Conservation (phyloP, 305 asterid species). For the Rubia peregrina region DNA sequence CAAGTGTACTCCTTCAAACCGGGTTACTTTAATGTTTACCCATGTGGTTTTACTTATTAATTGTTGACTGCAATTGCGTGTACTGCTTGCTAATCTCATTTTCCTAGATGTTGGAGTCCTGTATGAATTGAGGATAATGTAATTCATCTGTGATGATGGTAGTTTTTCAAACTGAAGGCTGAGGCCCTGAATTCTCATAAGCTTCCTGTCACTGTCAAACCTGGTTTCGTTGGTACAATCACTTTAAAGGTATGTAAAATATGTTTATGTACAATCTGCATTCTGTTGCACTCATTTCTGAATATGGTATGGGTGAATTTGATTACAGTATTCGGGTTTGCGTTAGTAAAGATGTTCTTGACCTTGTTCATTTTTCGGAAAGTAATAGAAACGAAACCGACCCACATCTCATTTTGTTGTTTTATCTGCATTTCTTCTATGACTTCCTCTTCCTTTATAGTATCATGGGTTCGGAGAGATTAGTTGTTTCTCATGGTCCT, state of each 20-base stretch:
- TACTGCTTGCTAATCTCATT: too few relatives aligned
- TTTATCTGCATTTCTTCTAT: too few relatives aligned
- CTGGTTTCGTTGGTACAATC: slow-evolving; percentile 91
- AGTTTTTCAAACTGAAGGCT: slow-evolving; percentile 63
- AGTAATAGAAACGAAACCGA: too few relatives aligned
- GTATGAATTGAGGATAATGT: too few relatives aligned
- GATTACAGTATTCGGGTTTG: neutral
- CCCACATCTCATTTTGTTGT: too few relatives aligned
- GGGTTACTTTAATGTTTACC: too few relatives aligned
- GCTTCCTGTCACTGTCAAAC: slow-evolving; percentile 90
- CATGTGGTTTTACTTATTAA: too few relatives aligned
- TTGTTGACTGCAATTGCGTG: too few relatives aligned
- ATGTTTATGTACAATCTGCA: slow-evolving; percentile 3
- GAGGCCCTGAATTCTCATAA: slow-evolving; percentile 90
- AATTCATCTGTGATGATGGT: too few relatives aligned
- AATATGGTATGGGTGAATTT: neutral
- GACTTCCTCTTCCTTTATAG: neutral
- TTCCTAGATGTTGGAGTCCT: too few relatives aligned
- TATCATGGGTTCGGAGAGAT: neutral
- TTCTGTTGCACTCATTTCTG: neutral
- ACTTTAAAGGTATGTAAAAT: slow-evolving; percentile 69
- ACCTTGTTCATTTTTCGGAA: neutral
- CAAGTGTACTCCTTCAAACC: too few relatives aligned
- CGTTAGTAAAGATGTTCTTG: neutral
- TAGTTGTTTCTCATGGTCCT: neutral